phyloP scores from a whole-genome alignment of 164 flowering plant species.

The Protea cynaroides region DNA sequence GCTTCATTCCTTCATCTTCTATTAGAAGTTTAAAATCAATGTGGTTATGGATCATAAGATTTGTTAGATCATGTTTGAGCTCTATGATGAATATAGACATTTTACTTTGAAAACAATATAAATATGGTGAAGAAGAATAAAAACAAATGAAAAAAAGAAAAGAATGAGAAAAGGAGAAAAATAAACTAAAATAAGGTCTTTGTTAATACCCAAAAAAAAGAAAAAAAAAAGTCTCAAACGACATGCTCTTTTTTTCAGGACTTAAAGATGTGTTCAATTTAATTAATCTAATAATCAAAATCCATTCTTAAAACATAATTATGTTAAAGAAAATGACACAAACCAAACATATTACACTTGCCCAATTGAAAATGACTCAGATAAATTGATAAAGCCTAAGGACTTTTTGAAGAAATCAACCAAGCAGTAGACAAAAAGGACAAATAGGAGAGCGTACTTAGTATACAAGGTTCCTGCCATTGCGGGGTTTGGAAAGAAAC shows the following conservation, averaged over 20 bases:
- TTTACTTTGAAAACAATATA: too few relatives aligned
- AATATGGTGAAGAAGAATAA: not conserved
- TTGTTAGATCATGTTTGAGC: too few relatives aligned
- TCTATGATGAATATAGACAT: too few relatives aligned
- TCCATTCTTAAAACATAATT: not conserved
- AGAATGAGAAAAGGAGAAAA: not conserved
- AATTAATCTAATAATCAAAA: not conserved
- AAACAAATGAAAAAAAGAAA: not conserved
- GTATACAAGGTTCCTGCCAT: too few relatives aligned
- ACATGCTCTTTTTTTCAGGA: too few relatives aligned
- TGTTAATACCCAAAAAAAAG: not conserved
- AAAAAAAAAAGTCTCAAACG: too few relatives aligned
- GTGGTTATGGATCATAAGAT: not conserved
- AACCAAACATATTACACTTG: conserved; percentile 11
- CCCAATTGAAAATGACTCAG: conserved; percentile 7
- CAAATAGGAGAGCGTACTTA: too few relatives aligned
- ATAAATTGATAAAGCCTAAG: not conserved
- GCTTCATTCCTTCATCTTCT: not conserved
- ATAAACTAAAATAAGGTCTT: not conserved
- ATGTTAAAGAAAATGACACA: conserved; percentile 8
- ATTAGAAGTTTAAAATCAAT: not conserved
- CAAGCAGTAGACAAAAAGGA: not conserved
- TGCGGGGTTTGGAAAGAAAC: too few relatives aligned
- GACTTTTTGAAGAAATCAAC: not conserved
- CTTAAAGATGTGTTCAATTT: not conserved